Conservation (phyloP, 2,329 filamentous ascomycete genomes). For the Fusarium oligoseptatum region DNA sequence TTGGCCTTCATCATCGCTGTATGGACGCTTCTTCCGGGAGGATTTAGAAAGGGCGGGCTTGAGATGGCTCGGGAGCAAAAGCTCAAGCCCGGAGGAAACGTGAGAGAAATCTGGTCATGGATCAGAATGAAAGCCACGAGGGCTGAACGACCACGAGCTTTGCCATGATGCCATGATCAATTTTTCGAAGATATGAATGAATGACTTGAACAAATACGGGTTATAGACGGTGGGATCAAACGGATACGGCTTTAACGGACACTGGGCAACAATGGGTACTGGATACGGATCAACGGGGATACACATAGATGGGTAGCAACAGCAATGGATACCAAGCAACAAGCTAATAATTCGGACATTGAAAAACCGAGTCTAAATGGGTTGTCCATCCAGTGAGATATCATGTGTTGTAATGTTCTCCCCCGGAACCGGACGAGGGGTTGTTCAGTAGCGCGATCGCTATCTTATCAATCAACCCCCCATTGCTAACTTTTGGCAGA, state of each 20-base stretch:
- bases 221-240: neutral
- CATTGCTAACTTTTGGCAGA: constrained; percentile 31
- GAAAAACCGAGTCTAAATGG: neutral
- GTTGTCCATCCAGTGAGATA: constrained; percentile 10
- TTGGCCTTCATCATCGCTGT: constrained; percentile 59
- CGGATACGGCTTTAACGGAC: neutral
- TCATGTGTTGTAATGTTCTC: constrained; percentile 1
- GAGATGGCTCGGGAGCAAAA: constrained; percentile 55
- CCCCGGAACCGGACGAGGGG: constrained; percentile 29
- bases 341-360: neutral
- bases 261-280: neutral
- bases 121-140: constrained; percentile 16
- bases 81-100: constrained; percentile 53
- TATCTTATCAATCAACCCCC: constrained; percentile 43
- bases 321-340: neutral
- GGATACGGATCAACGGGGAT: neutral
- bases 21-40: constrained; percentile 61
- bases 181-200: neutral
- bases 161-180: neutral
- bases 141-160: neutral
- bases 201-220: neutral
- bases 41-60: constrained; percentile 55
- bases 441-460: constrained; percentile 14
- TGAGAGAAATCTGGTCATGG: constrained; percentile 39
- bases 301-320: neutral